phyloP scores from a whole-genome alignment of 805 yeast species.

The Yarrowia osloensis region DNA sequence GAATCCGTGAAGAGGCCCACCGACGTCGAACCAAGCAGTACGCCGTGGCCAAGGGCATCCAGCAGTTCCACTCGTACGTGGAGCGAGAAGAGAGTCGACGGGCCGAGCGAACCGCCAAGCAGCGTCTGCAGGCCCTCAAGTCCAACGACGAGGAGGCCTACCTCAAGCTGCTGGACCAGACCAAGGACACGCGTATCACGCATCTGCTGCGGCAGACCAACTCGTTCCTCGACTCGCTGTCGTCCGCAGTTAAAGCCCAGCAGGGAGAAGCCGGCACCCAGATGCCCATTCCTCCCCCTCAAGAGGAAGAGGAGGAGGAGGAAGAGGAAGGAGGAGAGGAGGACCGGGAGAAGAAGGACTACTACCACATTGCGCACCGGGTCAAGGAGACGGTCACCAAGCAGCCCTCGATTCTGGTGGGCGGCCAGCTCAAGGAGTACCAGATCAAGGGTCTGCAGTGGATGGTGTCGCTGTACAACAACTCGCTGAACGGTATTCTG shows the following conservation, averaged over 20 bases:
- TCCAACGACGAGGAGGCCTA: conserved; percentile 98
- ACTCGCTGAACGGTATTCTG: conserved; percentile 90
- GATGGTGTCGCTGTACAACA: conserved; percentile 96
- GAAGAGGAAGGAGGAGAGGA: conserved; percentile 49
- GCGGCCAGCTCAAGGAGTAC: conserved; percentile 90
- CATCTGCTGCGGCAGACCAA: conserved; percentile 91
- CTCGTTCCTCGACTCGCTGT: conserved; percentile 82
- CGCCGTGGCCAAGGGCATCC: conserved; percentile 41
- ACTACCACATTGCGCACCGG: conserved; percentile 90
- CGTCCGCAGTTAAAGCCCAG: conserved; percentile 87
- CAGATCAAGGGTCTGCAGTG: conserved; percentile 94
- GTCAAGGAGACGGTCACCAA: conserved; percentile 73
- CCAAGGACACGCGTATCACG: conserved; percentile 96
- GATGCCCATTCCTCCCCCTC: conserved; percentile 13
- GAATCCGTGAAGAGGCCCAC: conserved; percentile 36
- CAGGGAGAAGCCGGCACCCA: conserved; percentile 59
- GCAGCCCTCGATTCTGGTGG: conserved; percentile 84
- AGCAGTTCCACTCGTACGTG: conserved; percentile 66
- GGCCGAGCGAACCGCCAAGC: conserved; percentile 92
- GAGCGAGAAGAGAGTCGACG: conserved; percentile 89
- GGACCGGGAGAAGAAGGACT: conserved; percentile 71
- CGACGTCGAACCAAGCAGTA: conserved; percentile 34
- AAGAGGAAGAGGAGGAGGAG: conserved; percentile 41
- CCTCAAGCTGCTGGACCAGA: conserved; percentile 89
- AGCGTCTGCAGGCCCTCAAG: conserved; percentile 94